Conservation (phyloP, 164 flowering plant species). For the Tetracentron sinense region DNA sequence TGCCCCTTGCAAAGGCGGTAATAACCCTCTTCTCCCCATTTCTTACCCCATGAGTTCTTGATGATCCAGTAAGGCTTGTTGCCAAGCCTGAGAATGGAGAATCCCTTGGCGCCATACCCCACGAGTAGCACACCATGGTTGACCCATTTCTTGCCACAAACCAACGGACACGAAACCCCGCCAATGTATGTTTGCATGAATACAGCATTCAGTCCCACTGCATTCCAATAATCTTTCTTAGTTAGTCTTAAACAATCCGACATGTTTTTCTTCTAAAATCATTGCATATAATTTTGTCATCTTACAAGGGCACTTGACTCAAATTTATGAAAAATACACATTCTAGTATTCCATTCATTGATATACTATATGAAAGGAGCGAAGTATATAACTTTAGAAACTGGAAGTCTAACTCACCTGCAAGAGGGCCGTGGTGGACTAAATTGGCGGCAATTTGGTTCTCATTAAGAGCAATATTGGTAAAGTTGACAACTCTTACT, state of each 20-base stretch:
- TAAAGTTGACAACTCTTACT: conserved; percentile 29
- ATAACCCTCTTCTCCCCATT: conserved; percentile 81
- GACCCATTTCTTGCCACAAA: conserved; percentile 54
- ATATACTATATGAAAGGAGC: no score
- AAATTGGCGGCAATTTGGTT: conserved; percentile 63
- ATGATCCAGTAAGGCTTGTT: conserved; percentile 74
- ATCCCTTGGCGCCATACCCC: conserved; percentile 68
- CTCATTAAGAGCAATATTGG: no score
- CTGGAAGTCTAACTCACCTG: conserved; percentile 31
- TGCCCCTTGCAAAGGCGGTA: conserved; percentile 62
- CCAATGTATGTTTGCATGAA: conserved; percentile 84
- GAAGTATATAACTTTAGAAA: not conserved
- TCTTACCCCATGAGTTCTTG: conserved; percentile 84
- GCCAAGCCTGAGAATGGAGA: conserved; percentile 59
- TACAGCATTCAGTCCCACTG: conserved; percentile 80
- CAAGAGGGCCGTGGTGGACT: conserved; percentile 71
- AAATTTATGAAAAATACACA: no score
- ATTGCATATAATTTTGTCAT: no score
- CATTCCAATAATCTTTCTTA: conserved; percentile 8
- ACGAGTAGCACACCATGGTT: conserved; percentile 82
- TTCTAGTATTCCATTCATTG: no score
- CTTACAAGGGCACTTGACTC: no score
- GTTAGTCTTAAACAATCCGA: not conserved
- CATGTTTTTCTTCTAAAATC: no score
- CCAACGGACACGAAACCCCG: conserved; percentile 83